Base-by-base conservation (phyloP, 495 filamentous ascomycete genomes). In the Letharia lupina region DNA sequence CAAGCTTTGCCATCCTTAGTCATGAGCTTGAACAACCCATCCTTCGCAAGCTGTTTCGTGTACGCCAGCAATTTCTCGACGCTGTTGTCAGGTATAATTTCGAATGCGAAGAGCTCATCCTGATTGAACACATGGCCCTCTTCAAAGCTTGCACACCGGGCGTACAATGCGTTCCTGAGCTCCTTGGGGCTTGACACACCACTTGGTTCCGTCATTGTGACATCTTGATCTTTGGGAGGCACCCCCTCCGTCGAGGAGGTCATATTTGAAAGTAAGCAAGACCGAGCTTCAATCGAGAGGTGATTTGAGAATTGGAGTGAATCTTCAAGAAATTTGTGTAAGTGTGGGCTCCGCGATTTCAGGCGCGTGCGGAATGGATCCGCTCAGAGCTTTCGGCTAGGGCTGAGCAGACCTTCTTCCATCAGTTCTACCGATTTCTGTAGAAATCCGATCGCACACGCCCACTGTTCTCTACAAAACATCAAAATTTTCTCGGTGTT, bases 11-110 rank as follows among this genome's bases (percentile, higher is more conserved):
- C 80, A 65, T 81, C 81, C 68, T 80, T 78, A 52, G 76, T 78
- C 42, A 83, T 80, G 16, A 85, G 79, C 50, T 86, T 85, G 65
- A 92, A 85, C 37, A 90, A 77, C 70, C 86, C 86, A 70, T 90
- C 86, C 67, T 88, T 78, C 47, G 83, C 80, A 52, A 91, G 78
- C 31, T 75, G 73, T 74, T 89, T 85, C 61, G 87, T 80, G 65
- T 86, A 84, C 65, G 79, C 73, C 18, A 89, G 70, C 12, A 91
- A 83, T 59, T 84, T 75, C 59, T 77, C 69, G 37, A 86, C 65
- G 69, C 88, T 82, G 63, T 82, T 78, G 9, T 82, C 77, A 7
- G 88, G 85, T 28, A 91, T 79, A 58, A 91, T 75, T 40, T 78
- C 76, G 58, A 89, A 75, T n/a, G 78, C 77, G 28, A 87, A 72